Evolutionary conservation across 345 rosid genomes (phyloP).

Genomic region (Psidium guajava): DNA sequence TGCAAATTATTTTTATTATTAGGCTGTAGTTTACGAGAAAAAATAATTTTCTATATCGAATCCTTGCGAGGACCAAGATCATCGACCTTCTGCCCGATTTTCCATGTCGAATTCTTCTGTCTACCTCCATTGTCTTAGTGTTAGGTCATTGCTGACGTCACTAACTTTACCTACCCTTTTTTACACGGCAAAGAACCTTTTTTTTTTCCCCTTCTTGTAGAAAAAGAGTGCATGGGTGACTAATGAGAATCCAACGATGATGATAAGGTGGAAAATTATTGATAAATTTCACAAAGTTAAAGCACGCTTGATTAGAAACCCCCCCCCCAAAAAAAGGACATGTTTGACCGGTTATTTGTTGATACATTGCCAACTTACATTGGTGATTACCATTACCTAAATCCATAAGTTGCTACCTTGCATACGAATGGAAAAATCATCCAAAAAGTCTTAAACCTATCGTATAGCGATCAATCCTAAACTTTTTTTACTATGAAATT

Average conservation of each 20-base stretch:
- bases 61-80: neutral
- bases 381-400: too few species aligned
- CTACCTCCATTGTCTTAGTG: neutral
- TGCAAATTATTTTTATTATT: neutral
- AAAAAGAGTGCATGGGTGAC: neutral
- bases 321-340: too few species aligned
- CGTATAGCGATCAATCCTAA: too few species aligned
- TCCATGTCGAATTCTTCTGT: neutral
- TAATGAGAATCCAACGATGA: neutral
- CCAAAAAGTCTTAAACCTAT: too few species aligned
- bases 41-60: neutral
- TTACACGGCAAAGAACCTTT: neutral
- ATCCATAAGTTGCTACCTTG: too few species aligned
- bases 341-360: neutral
- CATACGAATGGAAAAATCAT: too few species aligned
- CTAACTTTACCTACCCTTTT: neutral
- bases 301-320: neutral
- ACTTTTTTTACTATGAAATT: too few species aligned
- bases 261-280: too few species aligned
- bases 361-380: neutral
- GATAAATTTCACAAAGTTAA: too few species aligned
- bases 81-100: neutral
- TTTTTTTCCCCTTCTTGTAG: neutral
- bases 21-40: neutral
- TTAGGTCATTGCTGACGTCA: neutral